phyloP scores from a whole-genome alignment of 345 rosid species.

The Hevea brasiliensis region DNA sequence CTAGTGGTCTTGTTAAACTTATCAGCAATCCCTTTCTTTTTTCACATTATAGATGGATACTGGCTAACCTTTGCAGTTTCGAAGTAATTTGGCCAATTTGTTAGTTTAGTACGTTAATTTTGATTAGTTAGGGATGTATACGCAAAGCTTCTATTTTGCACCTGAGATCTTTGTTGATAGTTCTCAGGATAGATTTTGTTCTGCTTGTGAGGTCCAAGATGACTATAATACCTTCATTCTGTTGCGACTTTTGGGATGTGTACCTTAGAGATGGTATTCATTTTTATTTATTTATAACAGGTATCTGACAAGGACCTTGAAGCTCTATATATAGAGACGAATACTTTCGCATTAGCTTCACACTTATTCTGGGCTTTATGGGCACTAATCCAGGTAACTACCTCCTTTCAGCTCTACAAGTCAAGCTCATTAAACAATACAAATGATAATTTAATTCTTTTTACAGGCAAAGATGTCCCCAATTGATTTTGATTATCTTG shows the following conservation, averaged over 20 bases:
- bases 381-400: constrained; percentile 85
- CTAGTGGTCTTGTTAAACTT: background rate
- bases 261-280: background rate
- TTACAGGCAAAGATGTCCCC: constrained; percentile 93
- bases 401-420: background rate
- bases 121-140: background rate
- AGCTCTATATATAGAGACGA: constrained; percentile 65
- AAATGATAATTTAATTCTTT: background rate
- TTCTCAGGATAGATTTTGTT: background rate
- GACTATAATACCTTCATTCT: too few species aligned
- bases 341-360: constrained; percentile 70
- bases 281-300: constrained; percentile 24
- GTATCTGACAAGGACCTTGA: constrained; percentile 63
- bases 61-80: background rate
- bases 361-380: constrained; percentile 92
- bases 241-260: too few species aligned
- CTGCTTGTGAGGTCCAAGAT: too few species aligned
- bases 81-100: too few species aligned
- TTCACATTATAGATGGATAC: background rate
- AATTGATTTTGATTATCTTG: constrained; percentile 74
- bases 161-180: background rate
- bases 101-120: background rate
- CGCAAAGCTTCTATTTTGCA: background rate
- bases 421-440: constrained; percentile 4
- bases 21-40: background rate